Evolutionary conservation across 768 basidiomycete species (phyloP).

Genomic region (Lentinus brumalis): DNA sequence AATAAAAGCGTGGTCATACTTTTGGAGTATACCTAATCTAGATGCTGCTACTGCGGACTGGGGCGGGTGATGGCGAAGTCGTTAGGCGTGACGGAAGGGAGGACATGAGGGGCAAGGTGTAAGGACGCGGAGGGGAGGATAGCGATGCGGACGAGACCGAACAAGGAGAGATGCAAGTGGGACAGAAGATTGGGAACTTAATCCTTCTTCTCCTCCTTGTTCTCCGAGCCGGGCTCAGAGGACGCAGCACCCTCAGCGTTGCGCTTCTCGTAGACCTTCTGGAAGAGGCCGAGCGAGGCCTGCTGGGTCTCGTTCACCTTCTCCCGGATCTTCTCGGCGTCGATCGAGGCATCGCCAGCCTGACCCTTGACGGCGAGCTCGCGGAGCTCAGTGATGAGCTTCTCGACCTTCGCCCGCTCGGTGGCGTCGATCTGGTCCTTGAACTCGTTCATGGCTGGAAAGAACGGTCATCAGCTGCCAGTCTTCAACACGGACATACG

Average conservation of each 20-base stretch:
- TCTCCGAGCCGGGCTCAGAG: conserved; percentile 46
- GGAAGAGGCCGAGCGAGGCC: conserved; percentile 95
- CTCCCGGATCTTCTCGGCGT: conserved; percentile 85
- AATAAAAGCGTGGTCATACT: too few species aligned
- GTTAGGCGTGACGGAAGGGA: not conserved
- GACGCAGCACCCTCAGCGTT: conserved; percentile 62
- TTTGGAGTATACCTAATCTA: too few species aligned
- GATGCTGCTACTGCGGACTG: too few species aligned
- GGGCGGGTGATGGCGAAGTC: too few species aligned
- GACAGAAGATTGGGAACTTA: conserved; percentile 40
- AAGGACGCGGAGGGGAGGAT: not conserved
- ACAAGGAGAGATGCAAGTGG: not conserved
- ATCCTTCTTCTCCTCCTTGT: conserved; percentile 81
- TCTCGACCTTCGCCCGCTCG: conserved; percentile 93
- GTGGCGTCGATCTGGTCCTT: conserved; percentile 91
- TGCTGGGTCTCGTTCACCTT: conserved; percentile 94
- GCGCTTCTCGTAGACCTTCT: conserved; percentile 96
- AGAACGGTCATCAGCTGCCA: not conserved
- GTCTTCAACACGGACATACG: not conserved
- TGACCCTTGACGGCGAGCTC: conserved; percentile 91
- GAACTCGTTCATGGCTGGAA: conserved; percentile 90
- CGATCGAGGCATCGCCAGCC: conserved; percentile 76
- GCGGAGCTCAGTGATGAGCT: conserved; percentile 83
- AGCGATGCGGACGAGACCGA: not conserved
- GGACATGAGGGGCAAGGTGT: not conserved